Evolutionary conservation across 176 grass and related monocot genomes (phyloP).

Genomic region (Zea luxurians): DNA sequence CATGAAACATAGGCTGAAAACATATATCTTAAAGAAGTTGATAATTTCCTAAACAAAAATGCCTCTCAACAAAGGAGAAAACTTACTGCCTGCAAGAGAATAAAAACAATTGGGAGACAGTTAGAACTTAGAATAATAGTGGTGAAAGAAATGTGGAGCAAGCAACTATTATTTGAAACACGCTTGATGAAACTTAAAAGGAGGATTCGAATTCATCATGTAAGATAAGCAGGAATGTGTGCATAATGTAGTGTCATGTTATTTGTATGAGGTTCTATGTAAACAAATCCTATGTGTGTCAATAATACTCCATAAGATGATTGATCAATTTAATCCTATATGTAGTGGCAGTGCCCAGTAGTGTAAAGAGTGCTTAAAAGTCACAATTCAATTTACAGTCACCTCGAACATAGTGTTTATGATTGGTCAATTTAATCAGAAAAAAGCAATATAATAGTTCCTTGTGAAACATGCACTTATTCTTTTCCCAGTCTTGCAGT

Average conservation of each 20-base stretch:
- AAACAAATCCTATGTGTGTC: background rate
- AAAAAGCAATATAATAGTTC: background rate
- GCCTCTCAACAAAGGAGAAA: conserved; percentile 18
- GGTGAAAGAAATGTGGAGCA: background rate
- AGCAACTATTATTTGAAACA: background rate
- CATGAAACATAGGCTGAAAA: conserved; percentile 87
- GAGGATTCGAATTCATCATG: background rate
- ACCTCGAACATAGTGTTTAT: background rate
- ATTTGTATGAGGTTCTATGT: conserved; percentile 14
- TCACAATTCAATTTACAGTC: conserved; percentile 9
- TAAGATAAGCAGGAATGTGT: background rate
- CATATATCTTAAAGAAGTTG: conserved; percentile 42
- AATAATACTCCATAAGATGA: background rate
- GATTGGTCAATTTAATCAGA: background rate
- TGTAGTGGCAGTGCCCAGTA: background rate
- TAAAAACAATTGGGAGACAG: conserved; percentile 1
- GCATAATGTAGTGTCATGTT: background rate
- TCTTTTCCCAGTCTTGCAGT: background rate
- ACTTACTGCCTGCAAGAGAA: conserved; percentile 87
- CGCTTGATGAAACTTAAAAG: background rate
- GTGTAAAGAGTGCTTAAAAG: conserved; percentile 3
- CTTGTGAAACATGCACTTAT: background rate
- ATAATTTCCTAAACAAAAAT: conserved; percentile 29
- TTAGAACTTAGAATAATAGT: conserved; percentile 40
- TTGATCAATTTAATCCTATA: too few species aligned